Evolutionary conservation across 495 filamentous ascomycete genomes (phyloP).

Genomic region (Podospora fimiseda): DNA sequence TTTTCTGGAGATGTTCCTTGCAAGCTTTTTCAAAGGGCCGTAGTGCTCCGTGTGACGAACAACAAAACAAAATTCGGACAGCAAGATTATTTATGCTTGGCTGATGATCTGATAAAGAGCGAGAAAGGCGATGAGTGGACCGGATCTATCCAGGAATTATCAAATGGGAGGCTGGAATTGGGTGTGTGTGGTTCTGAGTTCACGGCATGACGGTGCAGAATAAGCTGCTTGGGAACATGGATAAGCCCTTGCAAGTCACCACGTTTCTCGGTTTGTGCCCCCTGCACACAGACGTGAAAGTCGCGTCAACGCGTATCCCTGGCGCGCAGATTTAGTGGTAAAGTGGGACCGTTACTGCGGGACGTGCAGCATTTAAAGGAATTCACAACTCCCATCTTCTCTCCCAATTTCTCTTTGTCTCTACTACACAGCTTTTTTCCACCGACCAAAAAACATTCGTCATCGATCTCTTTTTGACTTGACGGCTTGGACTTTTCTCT

Average conservation of each 20-base stretch:
- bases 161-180: neutral
- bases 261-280: neutral
- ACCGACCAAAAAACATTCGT: constrained; percentile 1
- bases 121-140: neutral
- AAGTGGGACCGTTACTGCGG: constrained; percentile 15
- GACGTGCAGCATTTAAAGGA: constrained; percentile 27
- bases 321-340: constrained; percentile 9
- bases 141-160: neutral
- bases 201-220: neutral
- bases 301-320: constrained; percentile 20
- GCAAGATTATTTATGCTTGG: neutral
- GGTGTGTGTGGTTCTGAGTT: neutral
- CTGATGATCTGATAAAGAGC: constrained; percentile 12
- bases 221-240: neutral
- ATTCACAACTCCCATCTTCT: constrained; percentile 8
- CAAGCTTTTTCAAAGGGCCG: neutral
- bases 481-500: constrained; percentile 3
- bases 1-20: neutral
- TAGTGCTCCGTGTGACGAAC: no score
- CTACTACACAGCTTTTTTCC: neutral
- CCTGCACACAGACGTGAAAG: constrained; percentile 1
- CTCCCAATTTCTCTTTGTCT: constrained; percentile 15
- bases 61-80: no score
- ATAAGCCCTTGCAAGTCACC: neutral
- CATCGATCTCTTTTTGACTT: constrained; percentile 8